Percentiles rank a stretch among this genome's conserved stretches.
Evolutionary conservation across 805 yeast genomes (phyloP).

Genomic region (Candida odintsovae): DNA sequence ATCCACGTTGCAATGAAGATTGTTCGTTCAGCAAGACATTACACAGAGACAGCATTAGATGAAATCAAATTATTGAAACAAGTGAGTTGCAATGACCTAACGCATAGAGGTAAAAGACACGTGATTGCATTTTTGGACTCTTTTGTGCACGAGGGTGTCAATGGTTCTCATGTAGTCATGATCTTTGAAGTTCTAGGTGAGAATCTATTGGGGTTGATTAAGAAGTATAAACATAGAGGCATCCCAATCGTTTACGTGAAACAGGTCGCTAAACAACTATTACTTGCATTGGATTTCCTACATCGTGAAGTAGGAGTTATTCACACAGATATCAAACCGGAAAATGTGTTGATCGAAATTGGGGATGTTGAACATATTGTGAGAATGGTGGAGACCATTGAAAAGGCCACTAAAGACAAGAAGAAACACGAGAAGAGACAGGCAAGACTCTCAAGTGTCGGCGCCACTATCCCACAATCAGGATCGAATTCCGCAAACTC

Average conservation of each 20-base stretch:
- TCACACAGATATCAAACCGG: slow-evolving; percentile 72
- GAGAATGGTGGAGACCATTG: slow-evolving; percentile 55
- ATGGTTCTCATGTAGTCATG: slow-evolving; percentile 94
- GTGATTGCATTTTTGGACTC: slow-evolving; percentile 78
- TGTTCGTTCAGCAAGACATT: slow-evolving; percentile 85
- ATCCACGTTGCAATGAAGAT: slow-evolving; percentile 91
- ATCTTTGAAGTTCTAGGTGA: slow-evolving; percentile 97
- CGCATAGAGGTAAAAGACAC: slow-evolving; percentile 77
- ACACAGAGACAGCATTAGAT: slow-evolving; percentile 91
- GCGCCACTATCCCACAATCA: slow-evolving; percentile 10
- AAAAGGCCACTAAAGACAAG: slow-evolving; percentile 40
- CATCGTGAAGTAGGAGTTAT: slow-evolving; percentile 71
- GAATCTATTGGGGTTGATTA: slow-evolving; percentile 77
- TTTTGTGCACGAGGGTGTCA: slow-evolving; percentile 81
- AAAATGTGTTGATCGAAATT: slow-evolving; percentile 71
- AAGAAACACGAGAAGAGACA: slow-evolving; percentile 36
- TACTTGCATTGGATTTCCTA: slow-evolving; percentile 65
- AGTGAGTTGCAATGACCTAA: slow-evolving; percentile 53
- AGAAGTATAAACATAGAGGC: slow-evolving; percentile 71
- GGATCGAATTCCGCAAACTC: slow-evolving; percentile 15
- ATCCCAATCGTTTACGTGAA: slow-evolving; percentile 73
- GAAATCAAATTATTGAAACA: slow-evolving; percentile 77
- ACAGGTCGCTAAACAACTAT: slow-evolving; percentile 73
- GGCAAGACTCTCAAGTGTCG: slow-evolving; percentile 22
- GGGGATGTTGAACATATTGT: slow-evolving; percentile 81